phyloP scores from a whole-genome alignment of 2,329 filamentous ascomycete genomes.

The Macrophomina phaseolina region DNA sequence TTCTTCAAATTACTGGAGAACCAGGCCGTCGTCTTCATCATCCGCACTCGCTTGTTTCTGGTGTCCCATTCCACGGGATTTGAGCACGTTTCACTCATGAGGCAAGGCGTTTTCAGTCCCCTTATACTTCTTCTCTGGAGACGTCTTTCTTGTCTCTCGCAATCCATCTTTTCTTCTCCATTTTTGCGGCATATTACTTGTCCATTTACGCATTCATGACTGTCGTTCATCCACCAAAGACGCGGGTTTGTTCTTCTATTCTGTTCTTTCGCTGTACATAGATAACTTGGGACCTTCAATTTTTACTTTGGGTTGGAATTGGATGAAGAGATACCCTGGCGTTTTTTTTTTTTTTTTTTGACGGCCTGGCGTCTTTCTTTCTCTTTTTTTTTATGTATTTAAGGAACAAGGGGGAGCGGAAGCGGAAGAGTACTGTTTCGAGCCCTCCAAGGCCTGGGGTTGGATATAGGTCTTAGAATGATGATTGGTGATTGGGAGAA shows the following conservation, averaged over 20 bases:
- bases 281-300: background rate
- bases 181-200: background rate
- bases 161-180: background rate
- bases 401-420: background rate
- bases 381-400: too few species aligned
- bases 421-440: background rate
- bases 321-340: constrained; percentile 23
- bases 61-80: too few species aligned
- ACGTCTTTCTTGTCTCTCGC: background rate
- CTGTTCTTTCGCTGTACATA: background rate
- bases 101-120: background rate
- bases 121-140: background rate
- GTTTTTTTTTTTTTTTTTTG: background rate
- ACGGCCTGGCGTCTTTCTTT: constrained; percentile 14
- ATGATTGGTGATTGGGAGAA: background rate
- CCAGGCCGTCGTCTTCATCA: constrained; percentile 18
- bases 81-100: background rate
- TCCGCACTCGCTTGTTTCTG: constrained; percentile 9
- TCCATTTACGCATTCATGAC: constrained; percentile 13
- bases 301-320: background rate
- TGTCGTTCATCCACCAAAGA: constrained; percentile 4
- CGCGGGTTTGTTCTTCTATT: background rate
- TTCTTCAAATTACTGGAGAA: background rate
- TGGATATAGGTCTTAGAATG: background rate
- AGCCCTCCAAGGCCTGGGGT: background rate